A percentile compares a stretch with the other conserved stretches of the same genome.
Evolutionary conservation across 257 asterid species (phyloP).

Genomic region (Handroanthus guayacan): DNA sequence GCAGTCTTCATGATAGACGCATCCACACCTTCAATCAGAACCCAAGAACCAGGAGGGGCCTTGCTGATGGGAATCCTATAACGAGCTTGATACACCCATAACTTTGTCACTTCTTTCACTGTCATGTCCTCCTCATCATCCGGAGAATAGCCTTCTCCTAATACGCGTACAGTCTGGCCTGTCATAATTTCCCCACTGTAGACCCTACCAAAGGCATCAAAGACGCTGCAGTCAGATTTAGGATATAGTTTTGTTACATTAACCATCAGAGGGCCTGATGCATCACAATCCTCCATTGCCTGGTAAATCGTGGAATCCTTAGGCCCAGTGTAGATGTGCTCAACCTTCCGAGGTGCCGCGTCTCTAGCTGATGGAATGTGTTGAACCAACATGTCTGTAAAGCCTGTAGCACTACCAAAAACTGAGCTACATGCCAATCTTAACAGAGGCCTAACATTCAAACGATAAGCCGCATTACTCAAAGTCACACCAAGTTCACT

Average conservation of each 20-base stretch:
- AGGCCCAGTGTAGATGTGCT: conserved; percentile 87
- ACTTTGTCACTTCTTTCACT: conserved; percentile 87
- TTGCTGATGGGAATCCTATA: conserved; percentile 93
- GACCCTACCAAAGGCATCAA: conserved; percentile 97
- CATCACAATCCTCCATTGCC: conserved; percentile 87
- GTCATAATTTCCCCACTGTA: conserved; percentile 93
- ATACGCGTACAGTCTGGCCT: conserved; percentile 88
- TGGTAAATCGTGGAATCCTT: conserved; percentile 76
- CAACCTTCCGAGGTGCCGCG: conserved; percentile 82
- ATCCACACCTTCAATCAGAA: conserved; percentile 98
- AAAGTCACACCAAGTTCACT: conserved; percentile 93
- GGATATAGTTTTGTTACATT: conserved; percentile 93
- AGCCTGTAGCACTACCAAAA: conserved; percentile 95
- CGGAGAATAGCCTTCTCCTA: conserved; percentile 99
- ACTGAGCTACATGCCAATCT: conserved; percentile 94
- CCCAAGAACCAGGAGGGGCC: conserved; percentile 99
- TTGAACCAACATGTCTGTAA: conserved; percentile 95
- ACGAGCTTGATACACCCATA: conserved; percentile 98
- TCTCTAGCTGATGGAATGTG: conserved; percentile 97
- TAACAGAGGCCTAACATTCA: conserved; percentile 90
- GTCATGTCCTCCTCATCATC: conserved; percentile 99
- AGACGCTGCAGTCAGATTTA: conserved; percentile 92
- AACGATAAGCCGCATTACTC: conserved; percentile 91
- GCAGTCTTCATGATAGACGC: conserved; percentile 99
- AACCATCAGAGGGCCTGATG: conserved; percentile 90